Conservation (phyloP, 768 basidiomycete genomes). For the Xerocomellus chrysenteron region DNA sequence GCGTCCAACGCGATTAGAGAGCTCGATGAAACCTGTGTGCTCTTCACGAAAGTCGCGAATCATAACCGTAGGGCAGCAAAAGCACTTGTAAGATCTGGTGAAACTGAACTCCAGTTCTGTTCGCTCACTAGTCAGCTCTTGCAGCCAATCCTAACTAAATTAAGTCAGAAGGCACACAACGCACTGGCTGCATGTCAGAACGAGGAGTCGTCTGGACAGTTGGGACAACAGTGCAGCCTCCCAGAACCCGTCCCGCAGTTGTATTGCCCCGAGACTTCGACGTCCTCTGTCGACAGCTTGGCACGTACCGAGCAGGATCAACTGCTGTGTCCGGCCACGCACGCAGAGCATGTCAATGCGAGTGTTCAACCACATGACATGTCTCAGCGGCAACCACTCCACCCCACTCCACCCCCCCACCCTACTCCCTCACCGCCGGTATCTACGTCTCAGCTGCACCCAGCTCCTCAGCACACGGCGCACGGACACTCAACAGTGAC, state of each 20-base stretch:
- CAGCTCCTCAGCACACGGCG: conserved; percentile 13
- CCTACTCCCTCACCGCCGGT: conserved; percentile 7
- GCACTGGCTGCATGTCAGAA: conserved; percentile 46
- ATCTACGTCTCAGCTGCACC: background rate
- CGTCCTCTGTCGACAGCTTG: conserved; percentile 19
- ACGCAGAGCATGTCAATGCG: conserved; percentile 5
- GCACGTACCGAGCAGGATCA: conserved; percentile 16
- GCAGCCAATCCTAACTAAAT: conserved; percentile 54
- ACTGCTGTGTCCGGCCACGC: background rate
- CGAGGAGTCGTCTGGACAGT: conserved; percentile 30
- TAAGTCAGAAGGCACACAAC: conserved; percentile 65
- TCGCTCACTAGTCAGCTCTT: conserved; percentile 2
- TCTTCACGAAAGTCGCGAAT: conserved; percentile 62
- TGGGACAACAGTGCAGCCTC: conserved; percentile 39
- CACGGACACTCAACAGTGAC: conserved; percentile 19
- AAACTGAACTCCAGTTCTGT: background rate
- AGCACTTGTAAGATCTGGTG: conserved; percentile 50
- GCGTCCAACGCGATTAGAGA: conserved; percentile 68
- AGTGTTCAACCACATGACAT: conserved; percentile 9
- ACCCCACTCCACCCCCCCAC: conserved; percentile 24
- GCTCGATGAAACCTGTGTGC: conserved; percentile 61
- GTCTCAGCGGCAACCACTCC: conserved; percentile 29
- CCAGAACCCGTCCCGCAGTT: conserved; percentile 5
- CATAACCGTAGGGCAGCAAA: conserved; percentile 63
- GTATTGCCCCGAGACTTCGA: conserved; percentile 17